These are phyloP conservation scores for Entomortierella chlamydospora DNA, from an alignment of 192 early-diverging fungal species.

Conservation along the genomic window DNA sequence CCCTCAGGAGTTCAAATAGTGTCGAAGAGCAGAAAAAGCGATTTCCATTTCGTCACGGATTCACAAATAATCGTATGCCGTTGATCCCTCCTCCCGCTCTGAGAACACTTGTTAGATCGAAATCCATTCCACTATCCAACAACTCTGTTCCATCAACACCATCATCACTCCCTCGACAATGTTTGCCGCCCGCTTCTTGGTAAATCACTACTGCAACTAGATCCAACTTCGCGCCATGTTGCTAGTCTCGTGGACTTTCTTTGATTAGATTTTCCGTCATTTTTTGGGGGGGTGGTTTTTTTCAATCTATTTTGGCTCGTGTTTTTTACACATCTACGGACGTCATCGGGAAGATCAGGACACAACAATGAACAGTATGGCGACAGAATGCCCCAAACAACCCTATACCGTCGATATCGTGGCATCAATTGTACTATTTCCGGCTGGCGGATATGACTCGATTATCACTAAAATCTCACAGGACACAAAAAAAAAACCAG, in stretches of 20 bases:
- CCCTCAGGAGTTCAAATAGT: too few relatives aligned
- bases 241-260: background rate
- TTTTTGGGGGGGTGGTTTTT: background rate
- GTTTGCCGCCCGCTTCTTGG: conserved; percentile 46
- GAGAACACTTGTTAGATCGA: background rate
- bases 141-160: conserved; percentile 10
- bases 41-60: background rate
- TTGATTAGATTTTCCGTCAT: background rate
- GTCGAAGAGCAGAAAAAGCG: too few relatives aligned
- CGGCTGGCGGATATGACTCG: too few relatives aligned
- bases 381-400: background rate
- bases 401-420: background rate
- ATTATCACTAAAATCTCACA: too few relatives aligned
- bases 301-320: background rate
- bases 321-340: background rate
- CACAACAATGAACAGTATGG: too few relatives aligned
- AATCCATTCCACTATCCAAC: background rate
- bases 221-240: background rate
- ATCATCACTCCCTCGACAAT: conserved; percentile 37
- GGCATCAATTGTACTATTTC: background rate
- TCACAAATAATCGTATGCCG: background rate
- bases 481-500: too few relatives aligned
- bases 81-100: background rate
- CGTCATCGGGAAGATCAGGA: conserved; percentile 20
- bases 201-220: conserved; percentile 2